These are phyloP conservation scores for Metschnikowia matae DNA, from an alignment of 805 yeast species.

Conservation along the genomic window DNA sequence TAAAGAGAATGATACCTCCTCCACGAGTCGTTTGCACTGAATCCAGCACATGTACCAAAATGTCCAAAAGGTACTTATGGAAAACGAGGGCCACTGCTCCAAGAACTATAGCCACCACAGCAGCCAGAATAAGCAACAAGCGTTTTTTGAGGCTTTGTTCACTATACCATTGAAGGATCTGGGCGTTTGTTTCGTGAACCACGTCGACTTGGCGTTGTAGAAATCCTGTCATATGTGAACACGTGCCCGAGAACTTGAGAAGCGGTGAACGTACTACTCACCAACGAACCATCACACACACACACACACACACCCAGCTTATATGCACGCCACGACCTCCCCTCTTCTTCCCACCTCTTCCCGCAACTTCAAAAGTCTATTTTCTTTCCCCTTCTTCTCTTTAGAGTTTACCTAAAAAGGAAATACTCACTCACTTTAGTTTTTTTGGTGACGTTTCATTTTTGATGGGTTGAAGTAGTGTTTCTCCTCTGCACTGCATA, in stretches of 20 bases:
- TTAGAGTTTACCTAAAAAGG: too few species aligned
- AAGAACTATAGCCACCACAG: slow-evolving; percentile 16
- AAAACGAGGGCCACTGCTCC: slow-evolving; percentile 25
- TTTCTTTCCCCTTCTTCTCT: too few species aligned
- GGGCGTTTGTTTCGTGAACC: slow-evolving; percentile 5
- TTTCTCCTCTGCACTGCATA: too few species aligned
- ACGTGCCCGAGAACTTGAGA: too few species aligned
- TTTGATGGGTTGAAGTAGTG: too few species aligned
- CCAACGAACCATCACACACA: too few species aligned
- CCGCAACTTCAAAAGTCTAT: too few species aligned
- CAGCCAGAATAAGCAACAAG: slow-evolving; percentile 14
- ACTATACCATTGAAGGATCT: slow-evolving; percentile 15
- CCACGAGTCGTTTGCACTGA: slow-evolving; percentile 36
- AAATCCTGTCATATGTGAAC: not conserved
- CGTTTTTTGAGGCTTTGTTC: slow-evolving; percentile 15
- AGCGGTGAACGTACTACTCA: not conserved
- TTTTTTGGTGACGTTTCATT: too few species aligned
- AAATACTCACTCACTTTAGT: too few species aligned
- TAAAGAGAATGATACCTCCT: slow-evolving; percentile 47
- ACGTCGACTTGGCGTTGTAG: not conserved
- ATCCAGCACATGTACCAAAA: slow-evolving; percentile 42
- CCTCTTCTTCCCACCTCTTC: too few species aligned
- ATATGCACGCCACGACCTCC: not conserved
- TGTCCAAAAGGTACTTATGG: slow-evolving; percentile 33
- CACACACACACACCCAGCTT: not conserved